Conservation (phyloP, 148 eudicot genomes). For the Vaccinium myrtillus region DNA sequence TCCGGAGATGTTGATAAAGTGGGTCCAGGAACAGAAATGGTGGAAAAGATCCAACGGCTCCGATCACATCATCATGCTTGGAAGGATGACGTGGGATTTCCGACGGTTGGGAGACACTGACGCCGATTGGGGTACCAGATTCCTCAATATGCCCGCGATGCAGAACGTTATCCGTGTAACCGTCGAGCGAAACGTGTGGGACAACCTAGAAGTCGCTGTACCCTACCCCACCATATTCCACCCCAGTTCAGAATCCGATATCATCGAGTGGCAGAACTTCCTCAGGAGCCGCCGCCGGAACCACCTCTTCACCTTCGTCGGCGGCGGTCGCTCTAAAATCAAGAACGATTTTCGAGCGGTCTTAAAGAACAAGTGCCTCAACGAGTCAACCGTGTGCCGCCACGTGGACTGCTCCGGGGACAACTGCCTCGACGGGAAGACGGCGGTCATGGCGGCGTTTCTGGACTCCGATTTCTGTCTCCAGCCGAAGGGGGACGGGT, state of each 20-base stretch:
- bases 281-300: slow-evolving; percentile 39
- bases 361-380: slow-evolving; percentile 29
- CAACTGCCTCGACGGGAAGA: slow-evolving; percentile 30
- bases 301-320: slow-evolving; percentile 37
- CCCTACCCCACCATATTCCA: slow-evolving; percentile 91
- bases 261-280: slow-evolving; percentile 61
- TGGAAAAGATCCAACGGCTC: slow-evolving; percentile 48
- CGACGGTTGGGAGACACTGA: slow-evolving; percentile 28
- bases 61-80: slow-evolving; percentile 61
- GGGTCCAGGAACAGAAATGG: slow-evolving; percentile 45
- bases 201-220: slow-evolving; percentile 56
- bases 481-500: slow-evolving; percentile 60
- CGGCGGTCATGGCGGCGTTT: slow-evolving; percentile 28
- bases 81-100: slow-evolving; percentile 65
- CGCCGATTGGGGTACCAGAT: slow-evolving; percentile 54
- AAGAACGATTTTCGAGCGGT: slow-evolving; percentile 35
- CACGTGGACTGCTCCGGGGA: slow-evolving; percentile 44
- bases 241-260: slow-evolving; percentile 41
- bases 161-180: slow-evolving; percentile 49
- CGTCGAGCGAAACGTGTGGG: slow-evolving; percentile 59
- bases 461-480: slow-evolving; percentile 48
- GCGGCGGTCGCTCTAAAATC: slow-evolving; percentile 24
- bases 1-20: slow-evolving; percentile 39
- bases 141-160: slow-evolving; percentile 49
- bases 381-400: slow-evolving; percentile 28